A percentile compares a stretch with the other conserved stretches of the same genome.
Conservation (phyloP, 768 basidiomycete species). For the Auricularia sp. region DNA sequence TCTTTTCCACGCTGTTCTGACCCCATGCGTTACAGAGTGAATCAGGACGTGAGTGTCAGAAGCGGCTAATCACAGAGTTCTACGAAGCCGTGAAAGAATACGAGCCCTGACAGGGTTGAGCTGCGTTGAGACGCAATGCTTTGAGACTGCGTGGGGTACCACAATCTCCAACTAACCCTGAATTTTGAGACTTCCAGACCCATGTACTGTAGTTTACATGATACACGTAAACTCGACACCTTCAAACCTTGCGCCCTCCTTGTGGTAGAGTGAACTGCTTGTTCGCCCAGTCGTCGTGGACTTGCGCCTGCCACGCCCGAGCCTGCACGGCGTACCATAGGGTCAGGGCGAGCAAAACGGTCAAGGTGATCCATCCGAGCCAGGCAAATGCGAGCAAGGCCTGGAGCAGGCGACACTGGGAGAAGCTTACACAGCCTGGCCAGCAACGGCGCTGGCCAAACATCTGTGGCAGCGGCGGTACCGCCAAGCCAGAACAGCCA, state of each 20-base stretch:
- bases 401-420: conserved; percentile 19
- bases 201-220: background rate
- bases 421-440: conserved; percentile 18
- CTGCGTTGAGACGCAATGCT: too few relatives aligned
- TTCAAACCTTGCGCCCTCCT: background rate
- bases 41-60: conserved; percentile 59
- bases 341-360: conserved; percentile 13
- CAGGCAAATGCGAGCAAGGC: conserved; percentile 25
- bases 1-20: background rate
- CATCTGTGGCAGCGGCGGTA: conserved; percentile 16
- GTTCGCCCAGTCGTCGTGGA: background rate
- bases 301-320: conserved; percentile 1
- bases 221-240: background rate
- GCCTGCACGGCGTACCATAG: conserved; percentile 1
- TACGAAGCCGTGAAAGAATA: conserved; percentile 73
- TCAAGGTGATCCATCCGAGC: conserved; percentile 21
- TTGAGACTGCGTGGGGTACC: too few relatives aligned
- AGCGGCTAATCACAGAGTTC: conserved; percentile 74
- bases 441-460: conserved; percentile 18
- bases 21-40: conserved; percentile 34
- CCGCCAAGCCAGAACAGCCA: conserved; percentile 24
- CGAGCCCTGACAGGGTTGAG: conserved; percentile 29
- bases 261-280: background rate
- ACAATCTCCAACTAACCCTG: too few relatives aligned
- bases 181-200: too few relatives aligned